Conservation (phyloP, 768 basidiomycete species). For the Epithele typhae region DNA sequence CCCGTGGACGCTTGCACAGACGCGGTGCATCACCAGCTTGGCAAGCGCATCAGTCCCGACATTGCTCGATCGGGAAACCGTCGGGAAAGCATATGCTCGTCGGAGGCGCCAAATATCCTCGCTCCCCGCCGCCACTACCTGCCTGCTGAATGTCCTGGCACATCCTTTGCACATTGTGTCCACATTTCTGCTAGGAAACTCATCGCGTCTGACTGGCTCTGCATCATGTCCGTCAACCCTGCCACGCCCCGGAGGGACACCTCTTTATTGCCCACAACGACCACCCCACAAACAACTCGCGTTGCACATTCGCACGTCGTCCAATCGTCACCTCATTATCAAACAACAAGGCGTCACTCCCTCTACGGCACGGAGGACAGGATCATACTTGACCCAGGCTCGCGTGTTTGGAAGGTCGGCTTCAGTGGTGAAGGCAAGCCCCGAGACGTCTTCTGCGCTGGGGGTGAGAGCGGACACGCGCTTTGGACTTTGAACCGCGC, state of each 20-base stretch:
- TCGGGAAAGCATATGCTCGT: too few species aligned
- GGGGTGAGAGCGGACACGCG: conserved; percentile 35
- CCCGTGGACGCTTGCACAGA: too few species aligned
- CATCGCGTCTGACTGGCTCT: too few species aligned
- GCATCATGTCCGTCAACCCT: conserved; percentile 32
- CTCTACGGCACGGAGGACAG: conserved; percentile 97
- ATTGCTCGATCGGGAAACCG: too few species aligned
- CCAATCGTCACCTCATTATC: conserved; percentile 78
- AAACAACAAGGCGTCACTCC: conserved; percentile 84
- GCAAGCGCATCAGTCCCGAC: too few species aligned
- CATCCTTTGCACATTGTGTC: too few species aligned
- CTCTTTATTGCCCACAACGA: conserved; percentile 14
- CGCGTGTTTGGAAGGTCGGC: conserved; percentile 93
- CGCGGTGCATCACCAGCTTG: too few species aligned
- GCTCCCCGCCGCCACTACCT: too few species aligned
- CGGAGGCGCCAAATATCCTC: too few species aligned
- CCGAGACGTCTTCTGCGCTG: conserved; percentile 76
- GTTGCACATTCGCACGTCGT: conserved; percentile 43
- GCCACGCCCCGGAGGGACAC: conserved; percentile 27
- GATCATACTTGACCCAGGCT: conserved; percentile 92
- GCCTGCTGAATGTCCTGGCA: too few species aligned
- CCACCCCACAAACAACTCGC: conserved; percentile 57
- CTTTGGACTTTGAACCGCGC: conserved; percentile 64
- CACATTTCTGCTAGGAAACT: too few species aligned
- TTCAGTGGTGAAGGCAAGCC: conserved; percentile 95